phyloP scores from a whole-genome alignment of 2,329 filamentous ascomycete species.

The Botrytis byssoidea region DNA sequence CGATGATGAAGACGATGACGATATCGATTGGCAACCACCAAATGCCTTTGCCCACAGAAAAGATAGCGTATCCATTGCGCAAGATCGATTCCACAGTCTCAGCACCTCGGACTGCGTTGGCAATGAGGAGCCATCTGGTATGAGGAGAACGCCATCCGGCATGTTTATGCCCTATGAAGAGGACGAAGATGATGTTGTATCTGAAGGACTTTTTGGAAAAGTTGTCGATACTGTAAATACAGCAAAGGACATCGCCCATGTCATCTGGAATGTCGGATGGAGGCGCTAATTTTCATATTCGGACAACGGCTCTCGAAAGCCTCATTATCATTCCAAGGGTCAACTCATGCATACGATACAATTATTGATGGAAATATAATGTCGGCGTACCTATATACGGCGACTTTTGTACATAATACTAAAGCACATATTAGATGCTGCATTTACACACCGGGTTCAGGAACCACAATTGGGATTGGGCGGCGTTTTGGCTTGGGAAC shows the following conservation, averaged over 20 bases:
- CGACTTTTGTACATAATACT: slow-evolving; percentile 26
- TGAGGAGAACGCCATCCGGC: slow-evolving; percentile 77
- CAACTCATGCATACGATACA: slow-evolving; percentile 6
- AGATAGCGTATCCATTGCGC: slow-evolving; percentile 34
- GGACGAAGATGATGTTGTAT: slow-evolving; percentile 59
- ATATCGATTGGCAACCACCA: slow-evolving; percentile 51
- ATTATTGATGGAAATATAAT: slow-evolving; percentile 28
- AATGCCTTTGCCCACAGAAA: slow-evolving; percentile 33
- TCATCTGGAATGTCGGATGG: slow-evolving; percentile 62
- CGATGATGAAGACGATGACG: slow-evolving; percentile 49
- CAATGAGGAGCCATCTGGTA: slow-evolving; percentile 53
- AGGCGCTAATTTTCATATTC: slow-evolving; percentile 31
- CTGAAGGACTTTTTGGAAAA: slow-evolving; percentile 52
- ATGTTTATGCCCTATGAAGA: slow-evolving; percentile 91
- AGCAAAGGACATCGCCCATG: slow-evolving; percentile 67
- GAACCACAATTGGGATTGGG: slow-evolving; percentile 15
- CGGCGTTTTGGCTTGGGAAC: slow-evolving; percentile 13
- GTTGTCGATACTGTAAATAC: slow-evolving; percentile 56
- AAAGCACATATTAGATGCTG: slow-evolving; percentile 18
- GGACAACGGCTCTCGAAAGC: slow-evolving; percentile 4
- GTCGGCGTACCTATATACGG: slow-evolving; percentile 25
- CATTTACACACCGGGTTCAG: slow-evolving; percentile 16
- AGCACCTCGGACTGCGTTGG: slow-evolving; percentile 28
- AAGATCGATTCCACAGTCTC: slow-evolving; percentile 35
- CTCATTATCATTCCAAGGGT: not conserved